These are phyloP conservation scores for Vigna mungo DNA, from an alignment of 306 rosid genomes.

Conservation along the genomic window DNA sequence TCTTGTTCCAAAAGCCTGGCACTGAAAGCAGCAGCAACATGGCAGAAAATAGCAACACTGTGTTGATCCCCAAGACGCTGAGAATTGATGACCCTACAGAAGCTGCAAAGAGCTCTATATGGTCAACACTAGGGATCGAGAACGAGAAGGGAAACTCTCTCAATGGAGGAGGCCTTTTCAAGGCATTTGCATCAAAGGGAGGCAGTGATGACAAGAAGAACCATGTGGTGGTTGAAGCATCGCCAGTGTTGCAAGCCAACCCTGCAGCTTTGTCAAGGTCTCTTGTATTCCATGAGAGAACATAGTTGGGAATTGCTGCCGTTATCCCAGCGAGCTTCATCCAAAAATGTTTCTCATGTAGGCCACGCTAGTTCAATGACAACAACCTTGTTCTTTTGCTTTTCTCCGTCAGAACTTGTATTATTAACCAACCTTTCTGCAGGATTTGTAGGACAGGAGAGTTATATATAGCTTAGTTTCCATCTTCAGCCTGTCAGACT, in stretches of 20 bases:
- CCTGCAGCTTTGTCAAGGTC: constrained; percentile 89
- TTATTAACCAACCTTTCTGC: constrained; percentile 36
- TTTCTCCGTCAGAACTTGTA: constrained; percentile 35
- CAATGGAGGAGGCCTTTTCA: constrained; percentile 59
- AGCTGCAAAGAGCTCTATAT: constrained; percentile 69
- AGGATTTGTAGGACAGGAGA: constrained; percentile 42
- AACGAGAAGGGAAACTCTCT: constrained; percentile 57
- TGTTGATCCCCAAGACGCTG: constrained; percentile 71
- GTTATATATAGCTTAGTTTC: constrained; percentile 35
- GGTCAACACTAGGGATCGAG: constrained; percentile 74
- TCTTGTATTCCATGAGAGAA: constrained; percentile 67
- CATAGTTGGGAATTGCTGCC: constrained; percentile 43
- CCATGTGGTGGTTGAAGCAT: constrained; percentile 50
- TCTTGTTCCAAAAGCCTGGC: constrained; percentile 42
- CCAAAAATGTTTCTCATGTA: constrained; percentile 12
- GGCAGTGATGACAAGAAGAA: constrained; percentile 47
- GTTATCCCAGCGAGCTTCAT: not conserved
- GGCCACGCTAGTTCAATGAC: constrained; percentile 22
- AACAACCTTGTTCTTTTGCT: constrained; percentile 25
- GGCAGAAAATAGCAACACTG: not conserved
- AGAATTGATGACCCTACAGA: constrained; percentile 74
- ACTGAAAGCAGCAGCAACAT: constrained; percentile 42
- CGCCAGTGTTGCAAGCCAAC: constrained; percentile 70
- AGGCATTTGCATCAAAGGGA: constrained; percentile 59
- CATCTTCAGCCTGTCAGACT: constrained; percentile 37